Evolutionary conservation across 805 yeast genomes (phyloP), one percentile per base, ranked within the genome.

Genomic region (Candida vaughaniae): DNA sequence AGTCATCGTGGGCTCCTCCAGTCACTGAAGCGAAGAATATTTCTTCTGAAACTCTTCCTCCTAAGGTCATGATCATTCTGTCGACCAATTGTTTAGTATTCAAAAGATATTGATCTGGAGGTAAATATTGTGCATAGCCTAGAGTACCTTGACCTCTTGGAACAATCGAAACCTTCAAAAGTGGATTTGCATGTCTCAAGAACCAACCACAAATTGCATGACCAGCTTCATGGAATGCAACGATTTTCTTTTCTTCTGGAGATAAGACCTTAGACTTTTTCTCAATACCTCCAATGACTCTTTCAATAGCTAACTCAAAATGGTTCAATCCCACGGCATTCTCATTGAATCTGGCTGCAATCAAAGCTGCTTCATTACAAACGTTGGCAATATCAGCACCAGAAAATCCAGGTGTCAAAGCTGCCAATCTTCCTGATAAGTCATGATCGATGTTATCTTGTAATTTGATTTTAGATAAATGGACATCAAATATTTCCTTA

Each of bases 191-290:
- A 64, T 67, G 80, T 63, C 80, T 77, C 55, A 89, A 71, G 56
- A 70, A 87, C 97, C 96, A 90, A 16, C 96, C 97, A 63, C 96
- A 85, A 33, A 89, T 83, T 3, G 97, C 97, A 60, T 89, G 97
- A 0, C 97, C 97, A 2, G 97, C 97, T 64, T 89, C 97, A 61
- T 89, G 97, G 57, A 85, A 89, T 0, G 96, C 96, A 33, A 89
- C 96, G 22, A 85, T 77, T 47, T 70, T 78, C 69, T 87, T 85
- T 60, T 90, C 95, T 23, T 83, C 86, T 7, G 82, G 81, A 5
- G 86, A 79, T 35, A 89, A 69, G 6, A 90, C 80, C 56, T 82
- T 78, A 1, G 93, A 78, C 56, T 86, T 86, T 62, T 84, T 83
- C 58, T 89, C 96, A 31, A 90, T 66, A n/a, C 97, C 97, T 8